Evolutionary conservation across 2,329 filamentous ascomycete species (phyloP).

Genomic region (Incumbomyces delicatus): DNA sequence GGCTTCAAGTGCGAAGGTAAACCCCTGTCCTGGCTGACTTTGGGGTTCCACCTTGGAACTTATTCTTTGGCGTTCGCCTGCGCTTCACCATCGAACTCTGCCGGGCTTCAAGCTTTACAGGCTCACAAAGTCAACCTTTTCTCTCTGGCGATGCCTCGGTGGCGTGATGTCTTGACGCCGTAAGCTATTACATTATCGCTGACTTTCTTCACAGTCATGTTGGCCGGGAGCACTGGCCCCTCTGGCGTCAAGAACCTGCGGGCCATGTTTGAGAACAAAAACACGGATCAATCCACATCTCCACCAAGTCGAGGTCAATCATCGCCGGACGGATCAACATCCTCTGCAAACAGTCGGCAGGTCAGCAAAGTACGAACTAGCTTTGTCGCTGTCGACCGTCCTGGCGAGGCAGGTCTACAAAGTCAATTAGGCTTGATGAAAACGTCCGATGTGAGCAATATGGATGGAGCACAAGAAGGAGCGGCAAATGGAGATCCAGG

Average conservation of each 20-base stretch:
- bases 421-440: slow-evolving; percentile 34
- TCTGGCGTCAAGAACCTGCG: slow-evolving; percentile 64
- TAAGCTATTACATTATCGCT: background rate
- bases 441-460: slow-evolving; percentile 26
- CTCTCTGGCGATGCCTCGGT: background rate
- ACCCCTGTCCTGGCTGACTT: slow-evolving; percentile 4
- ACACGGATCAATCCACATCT: slow-evolving; percentile 44
- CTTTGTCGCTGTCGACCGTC: slow-evolving; percentile 60
- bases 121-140: background rate
- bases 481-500: background rate
- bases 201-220: slow-evolving; percentile 19
- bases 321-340: slow-evolving; percentile 41
- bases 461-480: slow-evolving; percentile 20
- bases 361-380: slow-evolving; percentile 66
- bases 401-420: slow-evolving; percentile 28
- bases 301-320: slow-evolving; percentile 57
- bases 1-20: background rate
- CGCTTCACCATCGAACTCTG: background rate
- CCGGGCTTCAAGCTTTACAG: background rate
- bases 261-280: slow-evolving; percentile 69
- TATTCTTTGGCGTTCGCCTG: background rate
- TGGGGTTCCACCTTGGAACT: background rate
- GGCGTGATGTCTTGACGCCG: background rate
- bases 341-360: slow-evolving; percentile 43
- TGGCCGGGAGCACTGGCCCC: slow-evolving; percentile 28